Percentiles rank a stretch among this genome's conserved stretches.
phyloP scores from a whole-genome alignment of 1,284 basidiomycete species.

The Psilocybe mexicana region DNA sequence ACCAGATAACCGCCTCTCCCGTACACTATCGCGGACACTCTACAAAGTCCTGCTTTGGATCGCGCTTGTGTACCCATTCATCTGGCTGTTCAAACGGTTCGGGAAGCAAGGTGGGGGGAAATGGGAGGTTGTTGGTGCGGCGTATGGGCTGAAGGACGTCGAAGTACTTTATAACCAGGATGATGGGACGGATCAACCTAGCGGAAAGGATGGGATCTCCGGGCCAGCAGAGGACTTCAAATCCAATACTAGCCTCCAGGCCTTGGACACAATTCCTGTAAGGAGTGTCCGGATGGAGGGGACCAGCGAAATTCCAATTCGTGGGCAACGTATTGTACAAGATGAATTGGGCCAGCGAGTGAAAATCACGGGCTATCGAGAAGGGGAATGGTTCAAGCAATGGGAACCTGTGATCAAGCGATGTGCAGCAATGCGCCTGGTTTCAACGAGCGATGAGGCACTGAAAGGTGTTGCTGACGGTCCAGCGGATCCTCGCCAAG shows the following conservation, averaged over 20 bases:
- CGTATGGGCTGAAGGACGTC: constrained; percentile 48
- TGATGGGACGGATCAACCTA: constrained; percentile 8
- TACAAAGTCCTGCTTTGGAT: constrained; percentile 55
- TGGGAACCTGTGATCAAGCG: constrained; percentile 19
- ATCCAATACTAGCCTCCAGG: neutral
- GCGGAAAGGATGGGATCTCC: neutral
- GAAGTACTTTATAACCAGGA: constrained; percentile 16
- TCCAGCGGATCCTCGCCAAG: neutral
- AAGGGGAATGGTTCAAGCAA: constrained; percentile 21
- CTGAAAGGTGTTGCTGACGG: neutral
- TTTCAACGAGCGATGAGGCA: constrained; percentile 1
- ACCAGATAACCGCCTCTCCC: constrained; percentile 51
- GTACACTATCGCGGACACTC: constrained; percentile 51
- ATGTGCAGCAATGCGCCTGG: constrained; percentile 12
- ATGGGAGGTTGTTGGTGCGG: constrained; percentile 61
- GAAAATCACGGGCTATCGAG: constrained; percentile 11
- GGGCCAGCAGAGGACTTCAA: neutral
- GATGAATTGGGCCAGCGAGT: constrained; percentile 1
- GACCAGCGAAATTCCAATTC: neutral
- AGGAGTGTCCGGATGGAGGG: no score
- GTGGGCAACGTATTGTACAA: constrained; percentile 14
- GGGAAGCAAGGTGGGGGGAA: constrained; percentile 47
- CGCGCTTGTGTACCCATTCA: constrained; percentile 61
- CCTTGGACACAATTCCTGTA: neutral
- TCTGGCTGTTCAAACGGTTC: constrained; percentile 61